These are phyloP conservation scores for Phoenix dactylifera DNA, from an alignment of 176 grass and related monocot species.

Conservation along the genomic window DNA sequence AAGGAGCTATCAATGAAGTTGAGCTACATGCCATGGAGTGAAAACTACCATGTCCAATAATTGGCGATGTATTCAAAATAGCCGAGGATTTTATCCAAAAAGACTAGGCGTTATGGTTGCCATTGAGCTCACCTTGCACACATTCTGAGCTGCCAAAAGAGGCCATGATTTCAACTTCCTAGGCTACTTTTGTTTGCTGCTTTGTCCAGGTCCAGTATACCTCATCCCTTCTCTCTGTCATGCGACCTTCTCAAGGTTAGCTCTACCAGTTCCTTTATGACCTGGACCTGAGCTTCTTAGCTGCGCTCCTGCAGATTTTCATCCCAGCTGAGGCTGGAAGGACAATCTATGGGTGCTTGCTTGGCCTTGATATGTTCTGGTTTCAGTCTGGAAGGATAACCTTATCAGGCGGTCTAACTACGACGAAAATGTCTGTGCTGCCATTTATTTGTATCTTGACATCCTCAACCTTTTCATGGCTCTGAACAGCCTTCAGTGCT, in stretches of 20 bases:
- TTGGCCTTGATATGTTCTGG: neutral
- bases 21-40: too few species aligned
- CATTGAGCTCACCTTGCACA: neutral
- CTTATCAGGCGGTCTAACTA: conserved; percentile 11
- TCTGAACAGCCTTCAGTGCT: neutral
- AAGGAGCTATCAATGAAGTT: too few species aligned
- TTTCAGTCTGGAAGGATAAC: conserved; percentile 3
- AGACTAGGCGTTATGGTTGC: too few species aligned
- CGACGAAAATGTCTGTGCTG: conserved; percentile 5
- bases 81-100: too few species aligned
- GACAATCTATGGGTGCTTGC: neutral
- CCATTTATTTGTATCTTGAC: conserved; percentile 7
- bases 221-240: neutral
- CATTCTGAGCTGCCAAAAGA: conserved; percentile 14
- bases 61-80: too few species aligned
- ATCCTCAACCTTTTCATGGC: conserved; percentile 16
- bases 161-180: conserved; percentile 18
- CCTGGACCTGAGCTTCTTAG: too few species aligned
- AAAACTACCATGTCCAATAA: too few species aligned
- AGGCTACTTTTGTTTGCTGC: conserved; percentile 7
- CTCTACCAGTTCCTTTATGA: too few species aligned
- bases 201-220: neutral
- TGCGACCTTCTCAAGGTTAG: too few species aligned
- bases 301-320: neutral
- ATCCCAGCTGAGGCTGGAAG: neutral